These are phyloP conservation scores for Penicillium mononematosum DNA, from an alignment of 495 filamentous ascomycete species.

Conservation along the genomic window DNA sequence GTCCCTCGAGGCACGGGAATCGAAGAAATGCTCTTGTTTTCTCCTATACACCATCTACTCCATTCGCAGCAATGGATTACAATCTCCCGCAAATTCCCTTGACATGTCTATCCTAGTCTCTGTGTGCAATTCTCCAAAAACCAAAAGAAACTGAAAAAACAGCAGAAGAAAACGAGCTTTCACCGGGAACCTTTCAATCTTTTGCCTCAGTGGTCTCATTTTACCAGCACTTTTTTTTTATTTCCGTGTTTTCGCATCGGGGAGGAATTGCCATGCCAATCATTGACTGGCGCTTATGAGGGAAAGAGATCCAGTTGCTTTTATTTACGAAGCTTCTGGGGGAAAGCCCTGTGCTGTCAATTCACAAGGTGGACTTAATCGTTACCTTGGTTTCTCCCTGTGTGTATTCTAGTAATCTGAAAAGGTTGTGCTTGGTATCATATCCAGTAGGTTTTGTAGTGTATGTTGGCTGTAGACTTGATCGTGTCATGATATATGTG, in stretches of 20 bases:
- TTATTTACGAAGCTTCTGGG: slow-evolving; percentile 53
- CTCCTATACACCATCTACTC: slow-evolving; percentile 28
- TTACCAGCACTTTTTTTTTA: slow-evolving; percentile 30
- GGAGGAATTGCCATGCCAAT: slow-evolving; percentile 49
- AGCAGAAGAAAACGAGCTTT: slow-evolving; percentile 41
- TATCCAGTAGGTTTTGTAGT: slow-evolving; percentile 9
- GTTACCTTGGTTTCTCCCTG: slow-evolving; percentile 57
- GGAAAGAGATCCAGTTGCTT: slow-evolving; percentile 84
- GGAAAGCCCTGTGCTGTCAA: slow-evolving; percentile 92
- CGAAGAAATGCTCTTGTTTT: slow-evolving; percentile 30
- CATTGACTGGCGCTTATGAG: slow-evolving; percentile 83
- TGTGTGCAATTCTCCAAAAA: slow-evolving; percentile 40
- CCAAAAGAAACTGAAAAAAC: slow-evolving; percentile 41
- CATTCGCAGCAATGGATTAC: slow-evolving; percentile 25
- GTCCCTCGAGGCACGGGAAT: slow-evolving; percentile 12
- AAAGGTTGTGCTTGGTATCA: slow-evolving; percentile 39
- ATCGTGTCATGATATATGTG: not conserved
- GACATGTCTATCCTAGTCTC: slow-evolving; percentile 51
- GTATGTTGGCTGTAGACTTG: slow-evolving; percentile 1
- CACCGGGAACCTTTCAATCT: slow-evolving; percentile 33
- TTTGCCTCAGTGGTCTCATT: slow-evolving; percentile 32
- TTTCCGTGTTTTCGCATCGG: slow-evolving; percentile 37
- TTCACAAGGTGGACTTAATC: slow-evolving; percentile 61
- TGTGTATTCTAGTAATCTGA: slow-evolving; percentile 46
- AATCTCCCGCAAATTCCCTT: slow-evolving; percentile 39